Percentiles rank a stretch among this genome's conserved stretches.
phyloP scores from a whole-genome alignment of 495 filamentous ascomycete genomes.

The Podospora pseudoanserina region DNA sequence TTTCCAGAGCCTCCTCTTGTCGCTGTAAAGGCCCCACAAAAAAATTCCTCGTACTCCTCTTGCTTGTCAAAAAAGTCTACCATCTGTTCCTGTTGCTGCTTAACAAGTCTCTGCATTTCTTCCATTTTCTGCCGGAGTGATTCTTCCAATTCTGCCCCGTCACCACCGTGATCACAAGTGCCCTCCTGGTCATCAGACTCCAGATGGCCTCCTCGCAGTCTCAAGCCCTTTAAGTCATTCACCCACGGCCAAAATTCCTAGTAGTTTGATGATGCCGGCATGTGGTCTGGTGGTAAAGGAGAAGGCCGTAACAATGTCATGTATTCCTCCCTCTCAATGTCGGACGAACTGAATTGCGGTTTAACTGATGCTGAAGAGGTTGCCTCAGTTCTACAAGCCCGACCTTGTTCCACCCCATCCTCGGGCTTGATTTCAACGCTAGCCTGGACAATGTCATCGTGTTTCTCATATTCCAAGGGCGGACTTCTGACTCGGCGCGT shows the following conservation, averaged over 20 bases:
- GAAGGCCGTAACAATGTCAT: neutral
- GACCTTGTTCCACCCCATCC: neutral
- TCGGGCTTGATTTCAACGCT: neutral
- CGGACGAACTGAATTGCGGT: neutral
- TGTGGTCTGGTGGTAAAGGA: neutral
- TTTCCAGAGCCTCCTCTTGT: neutral
- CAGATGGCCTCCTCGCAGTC: neutral
- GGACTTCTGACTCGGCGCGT: neutral
- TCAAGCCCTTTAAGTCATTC: neutral
- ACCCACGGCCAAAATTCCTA: neutral
- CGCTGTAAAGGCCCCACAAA: neutral
- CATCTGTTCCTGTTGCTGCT: neutral
- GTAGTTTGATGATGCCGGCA: neutral
- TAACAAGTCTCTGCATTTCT: neutral
- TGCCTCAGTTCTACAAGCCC: neutral
- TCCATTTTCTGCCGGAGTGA: neutral
- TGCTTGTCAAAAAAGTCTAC: neutral
- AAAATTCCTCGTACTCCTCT: neutral
- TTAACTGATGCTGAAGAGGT: neutral
- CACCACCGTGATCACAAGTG: too few relatives aligned
- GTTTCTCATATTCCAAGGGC: neutral
- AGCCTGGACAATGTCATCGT: neutral
- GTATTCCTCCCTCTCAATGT: neutral
- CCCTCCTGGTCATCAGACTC: too few relatives aligned
- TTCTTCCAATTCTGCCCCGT: neutral